Evolutionary conservation across 208 protist genomes (phyloP), one percentile per base, ranked within the genome.

Genomic region (Trichomonas gallinae): DNA sequence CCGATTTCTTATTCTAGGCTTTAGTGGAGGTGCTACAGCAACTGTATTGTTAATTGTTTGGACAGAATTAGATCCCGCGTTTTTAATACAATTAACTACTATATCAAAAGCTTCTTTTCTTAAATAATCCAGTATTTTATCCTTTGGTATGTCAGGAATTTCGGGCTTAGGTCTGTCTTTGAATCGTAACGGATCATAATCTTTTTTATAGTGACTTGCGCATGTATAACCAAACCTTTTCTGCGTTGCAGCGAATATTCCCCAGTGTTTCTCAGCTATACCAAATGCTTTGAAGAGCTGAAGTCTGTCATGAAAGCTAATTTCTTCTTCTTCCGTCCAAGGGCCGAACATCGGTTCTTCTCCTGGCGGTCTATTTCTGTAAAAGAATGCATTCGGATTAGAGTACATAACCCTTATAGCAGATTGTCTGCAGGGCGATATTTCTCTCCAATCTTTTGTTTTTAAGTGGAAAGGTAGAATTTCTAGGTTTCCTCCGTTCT

Each of bases 371-470:
- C 87, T 42, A 38, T 93, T 93, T 15, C 87, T 4, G 46, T 93
- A 93, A 38, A 93, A 93, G 44, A 93, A 93, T 10, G 87, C 11
- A 93, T 93, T 93, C 46, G 87, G 87, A 36, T 93, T 93, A 1
- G 11, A 72, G 58, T 72, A 72, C 58, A 72, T 72, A 4, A 72
- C 58, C 21, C 58, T 72, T 31, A 72, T 72, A n/a, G 58, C 58
- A 72, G 21, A n/a, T n/a, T 72, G 58, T 26, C 58, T 72, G 58
- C 58, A 72, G 11, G 58, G 58, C 58, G 58, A 72, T 31, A 72
- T 72, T n/a, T 72, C 58, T 3, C 26, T 72, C 58, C 58, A 72
- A 72, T 72, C 58, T 72, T 72, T 72, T 26, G 58, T 72, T 72
- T 72, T 72, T n/a, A 72, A 72, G 26, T 72, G 58, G 58, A 72